Evolutionary conservation across 495 filamentous ascomycete species (phyloP).

Genomic region (Talaromyces liani): DNA sequence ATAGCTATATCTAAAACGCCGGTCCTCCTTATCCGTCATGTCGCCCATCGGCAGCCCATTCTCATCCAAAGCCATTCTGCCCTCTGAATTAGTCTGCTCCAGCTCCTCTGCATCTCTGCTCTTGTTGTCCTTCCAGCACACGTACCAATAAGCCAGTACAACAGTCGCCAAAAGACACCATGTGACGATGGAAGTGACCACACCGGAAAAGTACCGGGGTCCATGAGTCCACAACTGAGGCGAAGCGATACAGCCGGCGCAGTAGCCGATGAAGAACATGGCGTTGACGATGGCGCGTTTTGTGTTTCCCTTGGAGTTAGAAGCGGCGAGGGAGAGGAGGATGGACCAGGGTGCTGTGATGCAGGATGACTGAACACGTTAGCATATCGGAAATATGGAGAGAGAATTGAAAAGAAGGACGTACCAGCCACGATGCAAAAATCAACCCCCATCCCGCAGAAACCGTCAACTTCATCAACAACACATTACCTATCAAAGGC

Average conservation of each 20-base stretch:
- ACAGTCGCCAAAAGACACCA: slow-evolving; percentile 21
- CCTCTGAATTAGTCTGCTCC: neutral
- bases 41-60: slow-evolving; percentile 6
- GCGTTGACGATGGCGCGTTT: slow-evolving; percentile 46
- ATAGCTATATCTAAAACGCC: slow-evolving; percentile 14
- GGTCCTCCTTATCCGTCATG: slow-evolving; percentile 19
- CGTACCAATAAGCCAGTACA: slow-evolving; percentile 16
- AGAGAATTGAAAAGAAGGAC: slow-evolving; percentile 6
- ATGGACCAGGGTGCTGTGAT: slow-evolving; percentile 44
- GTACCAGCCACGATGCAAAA: slow-evolving; percentile 27
- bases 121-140: slow-evolving; percentile 19
- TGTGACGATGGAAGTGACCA: slow-evolving; percentile 22
- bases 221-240: slow-evolving; percentile 25
- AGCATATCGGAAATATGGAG: neutral
- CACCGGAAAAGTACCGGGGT: slow-evolving; percentile 20
- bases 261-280: slow-evolving; percentile 32
- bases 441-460: slow-evolving; percentile 25
- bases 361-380: slow-evolving; percentile 17
- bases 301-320: slow-evolving; percentile 57
- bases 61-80: neutral
- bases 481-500: slow-evolving; percentile 20
- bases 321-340: slow-evolving; percentile 42
- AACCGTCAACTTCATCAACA: slow-evolving; percentile 23
- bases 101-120: slow-evolving; percentile 6
- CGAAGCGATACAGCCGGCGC: slow-evolving; percentile 23